Percentiles rank a stretch among this genome's conserved stretches.
Conservation (phyloP, 192 early-diverging fungal species). For the Coemansia sp. region DNA sequence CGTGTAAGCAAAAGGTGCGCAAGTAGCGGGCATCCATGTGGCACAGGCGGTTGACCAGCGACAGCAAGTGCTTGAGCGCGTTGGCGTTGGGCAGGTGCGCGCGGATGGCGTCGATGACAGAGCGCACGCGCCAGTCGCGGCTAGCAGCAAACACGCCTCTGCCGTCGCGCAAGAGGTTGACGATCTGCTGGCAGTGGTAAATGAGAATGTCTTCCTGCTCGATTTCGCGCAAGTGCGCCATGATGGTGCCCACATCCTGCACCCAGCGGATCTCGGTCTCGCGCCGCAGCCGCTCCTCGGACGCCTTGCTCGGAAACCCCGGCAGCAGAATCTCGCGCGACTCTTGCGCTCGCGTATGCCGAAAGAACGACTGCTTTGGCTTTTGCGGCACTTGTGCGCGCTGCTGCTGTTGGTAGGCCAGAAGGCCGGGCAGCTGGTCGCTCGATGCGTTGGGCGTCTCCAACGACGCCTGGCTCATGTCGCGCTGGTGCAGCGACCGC, state of each 20-base stretch:
- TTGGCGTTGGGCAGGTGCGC: conserved; percentile 27
- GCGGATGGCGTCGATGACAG: conserved; percentile 46
- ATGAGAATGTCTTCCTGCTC: conserved; percentile 38
- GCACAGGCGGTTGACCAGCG: conserved; percentile 48
- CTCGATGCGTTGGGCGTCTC: conserved; percentile 26
- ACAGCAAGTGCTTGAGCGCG: conserved; percentile 36
- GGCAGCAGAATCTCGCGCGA: conserved; percentile 27
- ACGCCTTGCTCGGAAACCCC: conserved; percentile 42
- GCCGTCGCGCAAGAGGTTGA: conserved; percentile 47
- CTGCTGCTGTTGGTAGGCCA: conserved; percentile 13
- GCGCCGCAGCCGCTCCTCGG: conserved; percentile 52
- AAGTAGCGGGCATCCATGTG: conserved; percentile 43
- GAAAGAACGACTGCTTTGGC: conserved; percentile 3
- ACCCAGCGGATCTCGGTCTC: conserved; percentile 57
- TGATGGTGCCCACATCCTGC: conserved; percentile 42
- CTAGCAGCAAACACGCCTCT: conserved; percentile 49
- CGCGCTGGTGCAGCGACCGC: conserved; percentile 17
- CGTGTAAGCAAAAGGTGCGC: conserved; percentile 49
- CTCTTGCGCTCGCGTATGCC: conserved; percentile 12
- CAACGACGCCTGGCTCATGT: conserved; percentile 13
- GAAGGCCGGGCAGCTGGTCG: conserved; percentile 22
- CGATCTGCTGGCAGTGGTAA: conserved; percentile 46
- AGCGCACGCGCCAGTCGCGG: conserved; percentile 51
- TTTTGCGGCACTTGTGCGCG: conserved; percentile 5
- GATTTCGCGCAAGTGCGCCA: conserved; percentile 31